Evolutionary conservation across 495 filamentous ascomycete species (phyloP).

Genomic region (Lophiotrema nucula): DNA sequence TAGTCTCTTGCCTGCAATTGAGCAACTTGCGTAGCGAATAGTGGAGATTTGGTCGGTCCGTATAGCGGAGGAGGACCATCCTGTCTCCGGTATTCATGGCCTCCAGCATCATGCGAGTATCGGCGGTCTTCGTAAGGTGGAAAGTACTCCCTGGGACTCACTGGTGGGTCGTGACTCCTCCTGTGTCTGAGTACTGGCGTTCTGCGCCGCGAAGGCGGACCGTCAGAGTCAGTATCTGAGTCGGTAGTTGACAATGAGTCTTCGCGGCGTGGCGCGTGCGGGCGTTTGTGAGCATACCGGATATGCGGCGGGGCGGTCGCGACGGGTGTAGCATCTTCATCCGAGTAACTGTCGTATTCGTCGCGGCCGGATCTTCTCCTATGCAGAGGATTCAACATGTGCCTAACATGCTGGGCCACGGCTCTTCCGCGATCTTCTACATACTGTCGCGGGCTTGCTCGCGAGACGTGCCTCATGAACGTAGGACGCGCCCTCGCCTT

Average conservation of each 20-base stretch:
- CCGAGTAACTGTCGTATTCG: slow-evolving; percentile 24
- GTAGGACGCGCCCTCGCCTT: slow-evolving; percentile 37
- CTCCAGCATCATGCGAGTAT: slow-evolving; percentile 14
- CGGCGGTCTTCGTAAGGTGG: slow-evolving; percentile 21
- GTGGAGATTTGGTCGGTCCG: slow-evolving; percentile 37
- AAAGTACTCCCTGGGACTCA: slow-evolving; percentile 37
- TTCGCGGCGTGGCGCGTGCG: slow-evolving; percentile 22
- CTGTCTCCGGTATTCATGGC: slow-evolving; percentile 6
- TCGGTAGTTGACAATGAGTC: slow-evolving; percentile 22
- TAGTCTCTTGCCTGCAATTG: slow-evolving; percentile 29
- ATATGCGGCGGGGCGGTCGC: not conserved
- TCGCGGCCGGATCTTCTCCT: slow-evolving; percentile 16
- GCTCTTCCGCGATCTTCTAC: slow-evolving; percentile 38
- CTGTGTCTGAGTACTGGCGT: slow-evolving; percentile 32
- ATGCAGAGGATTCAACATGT: slow-evolving; percentile 28
- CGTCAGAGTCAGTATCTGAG: slow-evolving; percentile 20
- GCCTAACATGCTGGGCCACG: slow-evolving; percentile 35
- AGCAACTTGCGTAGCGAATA: slow-evolving; percentile 42
- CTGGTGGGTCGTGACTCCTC: slow-evolving; percentile 39
- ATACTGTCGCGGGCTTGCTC: slow-evolving; percentile 22
- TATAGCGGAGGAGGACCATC: slow-evolving; percentile 24
- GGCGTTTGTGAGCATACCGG: slow-evolving; percentile 22
- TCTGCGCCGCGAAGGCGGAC: slow-evolving; percentile 7
- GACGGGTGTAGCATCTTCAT: slow-evolving; percentile 23
- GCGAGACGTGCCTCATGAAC: slow-evolving; percentile 35